These are phyloP conservation scores for Fusarium vanettenii DNA, from an alignment of 2,329 filamentous ascomycete genomes.

Conservation along the genomic window DNA sequence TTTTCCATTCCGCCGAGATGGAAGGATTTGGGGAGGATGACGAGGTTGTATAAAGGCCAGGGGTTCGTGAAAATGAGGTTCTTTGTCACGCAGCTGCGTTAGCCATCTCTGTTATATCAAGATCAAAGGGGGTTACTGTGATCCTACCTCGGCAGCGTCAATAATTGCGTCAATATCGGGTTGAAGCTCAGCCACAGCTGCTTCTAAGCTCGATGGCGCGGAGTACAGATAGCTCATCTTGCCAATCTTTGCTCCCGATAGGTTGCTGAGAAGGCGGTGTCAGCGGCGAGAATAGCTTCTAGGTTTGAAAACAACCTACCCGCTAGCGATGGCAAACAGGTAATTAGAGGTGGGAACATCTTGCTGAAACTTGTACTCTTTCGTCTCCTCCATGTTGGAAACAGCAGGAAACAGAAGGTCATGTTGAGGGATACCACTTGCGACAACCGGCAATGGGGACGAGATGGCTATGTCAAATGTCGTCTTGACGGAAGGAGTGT, in stretches of 20 bases:
- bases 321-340: neutral
- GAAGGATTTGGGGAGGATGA: constrained; percentile 5
- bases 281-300: neutral
- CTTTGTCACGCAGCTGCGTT: neutral
- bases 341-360: neutral
- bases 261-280: neutral
- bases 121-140: neutral
- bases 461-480: neutral
- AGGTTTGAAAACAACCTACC: neutral
- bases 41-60: constrained; percentile 5
- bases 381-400: neutral
- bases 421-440: neutral
- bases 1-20: constrained; percentile 15
- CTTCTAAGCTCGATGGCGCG: neutral
- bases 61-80: constrained; percentile 3
- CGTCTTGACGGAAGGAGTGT: neutral
- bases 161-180: neutral
- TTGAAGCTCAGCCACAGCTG: neutral
- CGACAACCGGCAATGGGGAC: neutral
- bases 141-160: neutral
- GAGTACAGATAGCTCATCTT: neutral
- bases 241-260: neutral
- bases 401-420: neutral
- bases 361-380: neutral
- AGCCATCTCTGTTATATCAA: neutral